These are phyloP conservation scores for Vaccinium darrowii DNA, from an alignment of 148 eudicot genomes.

Conservation along the genomic window DNA sequence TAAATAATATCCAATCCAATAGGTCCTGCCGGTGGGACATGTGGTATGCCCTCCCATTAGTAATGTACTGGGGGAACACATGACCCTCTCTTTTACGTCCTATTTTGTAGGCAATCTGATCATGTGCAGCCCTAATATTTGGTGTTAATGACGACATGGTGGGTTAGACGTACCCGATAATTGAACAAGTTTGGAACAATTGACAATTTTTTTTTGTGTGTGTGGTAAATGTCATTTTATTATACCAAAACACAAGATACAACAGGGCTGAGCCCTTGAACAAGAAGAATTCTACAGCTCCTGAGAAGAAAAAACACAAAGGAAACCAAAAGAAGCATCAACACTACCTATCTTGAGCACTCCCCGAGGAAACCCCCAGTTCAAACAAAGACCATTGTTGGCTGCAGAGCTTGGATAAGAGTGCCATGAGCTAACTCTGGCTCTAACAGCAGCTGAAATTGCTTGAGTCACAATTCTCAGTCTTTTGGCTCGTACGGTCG, in stretches of 20 bases:
- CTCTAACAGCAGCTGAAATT: neutral
- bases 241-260: neutral
- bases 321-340: neutral
- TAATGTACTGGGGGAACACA: neutral
- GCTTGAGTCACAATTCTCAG: neutral
- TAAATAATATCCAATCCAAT: neutral
- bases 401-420: neutral
- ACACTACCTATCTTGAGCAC: neutral
- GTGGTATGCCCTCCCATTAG: neutral
- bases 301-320: neutral
- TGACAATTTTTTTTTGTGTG: neutral
- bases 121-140: neutral
- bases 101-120: neutral
- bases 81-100: neutral
- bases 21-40: neutral
- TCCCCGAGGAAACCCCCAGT: neutral
- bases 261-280: neutral
- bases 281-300: neutral
- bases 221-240: neutral
- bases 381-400: neutral
- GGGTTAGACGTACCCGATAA: neutral
- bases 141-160: neutral
- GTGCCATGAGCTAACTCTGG: neutral
- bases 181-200: neutral
- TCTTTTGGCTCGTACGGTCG: neutral